These are phyloP conservation scores for Lolium multiflorum DNA, from an alignment of 176 grass and related monocot species.

Conservation along the genomic window DNA sequence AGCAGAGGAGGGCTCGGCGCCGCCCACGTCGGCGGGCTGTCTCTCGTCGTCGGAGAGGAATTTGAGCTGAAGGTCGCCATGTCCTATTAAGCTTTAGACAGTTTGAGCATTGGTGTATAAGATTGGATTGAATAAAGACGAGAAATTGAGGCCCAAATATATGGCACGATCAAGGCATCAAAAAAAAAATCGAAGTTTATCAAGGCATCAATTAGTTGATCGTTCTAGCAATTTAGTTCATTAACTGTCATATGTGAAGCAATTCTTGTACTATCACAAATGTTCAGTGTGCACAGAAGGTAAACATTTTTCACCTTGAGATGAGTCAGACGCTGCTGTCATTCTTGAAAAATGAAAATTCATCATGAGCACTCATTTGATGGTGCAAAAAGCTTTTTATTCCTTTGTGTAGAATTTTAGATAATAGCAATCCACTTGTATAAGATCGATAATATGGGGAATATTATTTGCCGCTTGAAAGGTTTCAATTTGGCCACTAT, in stretches of 20 bases:
- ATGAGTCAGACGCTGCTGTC: not conserved
- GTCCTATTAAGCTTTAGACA: not conserved
- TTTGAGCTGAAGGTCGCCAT: constrained; percentile 67
- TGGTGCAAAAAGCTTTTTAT: not conserved
- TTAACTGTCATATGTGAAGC: not conserved
- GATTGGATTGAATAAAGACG: constrained; percentile 7
- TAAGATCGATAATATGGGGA: not conserved
- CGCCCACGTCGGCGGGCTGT: constrained; percentile 49
- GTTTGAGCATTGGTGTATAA: not conserved
- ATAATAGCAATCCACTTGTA: not conserved
- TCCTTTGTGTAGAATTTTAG: not conserved
- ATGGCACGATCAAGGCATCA: not conserved
- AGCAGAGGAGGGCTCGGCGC: constrained; percentile 32
- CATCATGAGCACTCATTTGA: not conserved
- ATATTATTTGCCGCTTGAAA: constrained; percentile 9
- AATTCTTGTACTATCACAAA: not conserved
- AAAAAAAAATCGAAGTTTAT: too few species aligned
- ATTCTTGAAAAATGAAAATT: not conserved
- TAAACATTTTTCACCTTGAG: not conserved
- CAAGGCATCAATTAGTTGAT: not conserved
- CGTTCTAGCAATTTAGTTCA: not conserved
- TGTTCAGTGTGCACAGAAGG: not conserved
- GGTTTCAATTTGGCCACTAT: not conserved
- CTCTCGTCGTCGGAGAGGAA: constrained; percentile 55
- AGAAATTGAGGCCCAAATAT: not conserved